Conservation (phyloP, 2,329 filamentous ascomycete species). For the Neonectria faginata region DNA sequence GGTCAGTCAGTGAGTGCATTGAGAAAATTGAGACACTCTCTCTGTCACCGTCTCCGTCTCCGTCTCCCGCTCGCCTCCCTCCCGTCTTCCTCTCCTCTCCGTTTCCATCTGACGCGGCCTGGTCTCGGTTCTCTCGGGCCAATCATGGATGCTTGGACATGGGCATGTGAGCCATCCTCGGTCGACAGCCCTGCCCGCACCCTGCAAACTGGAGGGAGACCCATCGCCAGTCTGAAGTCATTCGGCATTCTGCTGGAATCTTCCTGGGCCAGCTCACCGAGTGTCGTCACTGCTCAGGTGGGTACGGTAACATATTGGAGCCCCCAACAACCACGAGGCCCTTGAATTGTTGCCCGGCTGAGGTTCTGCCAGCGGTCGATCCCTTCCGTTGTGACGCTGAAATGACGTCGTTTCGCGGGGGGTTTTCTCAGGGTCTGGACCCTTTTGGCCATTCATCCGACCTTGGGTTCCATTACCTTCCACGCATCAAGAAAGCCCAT, state of each 20-base stretch:
- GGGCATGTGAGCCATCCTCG: background rate
- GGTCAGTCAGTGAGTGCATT: too few relatives aligned
- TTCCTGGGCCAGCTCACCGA: background rate
- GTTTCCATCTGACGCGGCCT: background rate
- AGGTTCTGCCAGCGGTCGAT: conserved; percentile 38
- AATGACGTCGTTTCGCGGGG: conserved; percentile 36
- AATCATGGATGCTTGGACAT: background rate
- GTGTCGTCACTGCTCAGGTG: background rate
- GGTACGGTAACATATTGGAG: conserved; percentile 8
- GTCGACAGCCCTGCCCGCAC: background rate
- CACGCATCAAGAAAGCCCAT: background rate
- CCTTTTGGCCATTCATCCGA: background rate
- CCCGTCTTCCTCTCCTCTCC: background rate
- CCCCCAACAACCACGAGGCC: background rate
- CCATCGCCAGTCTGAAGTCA: background rate
- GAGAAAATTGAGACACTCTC: background rate
- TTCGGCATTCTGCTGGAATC: background rate
- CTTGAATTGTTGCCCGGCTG: conserved; percentile 14
- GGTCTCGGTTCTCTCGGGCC: background rate
- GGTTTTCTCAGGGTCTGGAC: conserved; percentile 36
- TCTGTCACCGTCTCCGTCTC: background rate
- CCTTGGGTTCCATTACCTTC: conserved; percentile 34
- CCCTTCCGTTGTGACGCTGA: conserved; percentile 18
- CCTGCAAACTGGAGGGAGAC: background rate
- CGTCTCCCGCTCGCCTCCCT: too few relatives aligned